Base-by-base conservation (phyloP, 305 asterid species). In the Solanum hybrid region DNA sequence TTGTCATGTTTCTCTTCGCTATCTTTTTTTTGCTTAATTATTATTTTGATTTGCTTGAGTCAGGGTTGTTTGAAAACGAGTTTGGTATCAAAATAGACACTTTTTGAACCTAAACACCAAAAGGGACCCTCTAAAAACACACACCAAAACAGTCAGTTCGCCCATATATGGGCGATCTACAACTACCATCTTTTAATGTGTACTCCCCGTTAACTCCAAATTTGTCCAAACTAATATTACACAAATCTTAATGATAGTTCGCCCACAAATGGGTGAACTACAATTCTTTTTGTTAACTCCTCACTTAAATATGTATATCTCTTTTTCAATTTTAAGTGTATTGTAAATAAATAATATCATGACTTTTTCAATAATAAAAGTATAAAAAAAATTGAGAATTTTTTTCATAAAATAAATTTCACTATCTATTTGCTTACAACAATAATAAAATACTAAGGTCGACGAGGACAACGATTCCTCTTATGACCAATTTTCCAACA, bases 391-490 rank as follows among this genome's bases (percentile, higher is more conserved):
- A 32, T 32, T 32, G 34, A 32, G 34, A 32, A 32, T 32, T 40
- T 40, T 1, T 40, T 40, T 51, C 66, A 7, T 56, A 56, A 56
- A 56, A 56, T 56, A 56, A 56, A 56, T 56, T 56, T 56, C 24
- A 51, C 66, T 15, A 51, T 51, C 1, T 51, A 51, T 51, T 15
- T 51, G 22, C 64, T 51, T 15, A 51, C 4, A 56, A 56, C n/a
- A 56, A 56, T 56, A 6, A 17, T 56, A 51, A 51, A 51, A 42
- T 17, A 56, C n/a, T 56, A 17, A 15, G 66, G n/a, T 56, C 10
- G n/a, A 56, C 10, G 0, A 0, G 1, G 66, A 51, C 64, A 45
- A 45, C 3, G 64, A 45, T 2, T 0, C 8, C 4, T 45, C 64
- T 45, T 5, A 14, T 5, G 64, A 45, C 22, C 8, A 51, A 15